Percentiles rank a stretch among this genome's conserved stretches.
phyloP scores from a whole-genome alignment of 1,284 basidiomycete genomes.

The Cryptococcus sp. region DNA sequence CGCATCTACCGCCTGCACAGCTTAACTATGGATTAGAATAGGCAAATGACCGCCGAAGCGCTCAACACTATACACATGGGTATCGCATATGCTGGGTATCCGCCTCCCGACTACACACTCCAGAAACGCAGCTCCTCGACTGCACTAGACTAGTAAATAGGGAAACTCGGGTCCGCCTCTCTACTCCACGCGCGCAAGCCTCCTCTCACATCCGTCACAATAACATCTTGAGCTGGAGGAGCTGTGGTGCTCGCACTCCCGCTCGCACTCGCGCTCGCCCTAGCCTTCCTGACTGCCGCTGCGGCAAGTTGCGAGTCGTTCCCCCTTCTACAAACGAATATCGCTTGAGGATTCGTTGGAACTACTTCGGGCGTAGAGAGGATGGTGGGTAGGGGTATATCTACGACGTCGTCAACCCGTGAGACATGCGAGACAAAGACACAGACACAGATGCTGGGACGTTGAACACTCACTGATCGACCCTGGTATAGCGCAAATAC shows the following conservation, averaged over 20 bases:
- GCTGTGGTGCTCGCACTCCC: constrained; percentile 7
- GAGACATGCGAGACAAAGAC: no score
- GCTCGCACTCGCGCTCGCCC: constrained; percentile 5
- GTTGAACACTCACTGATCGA: constrained; percentile 66
- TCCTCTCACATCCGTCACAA: constrained; percentile 71
- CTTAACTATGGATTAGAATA: no score
- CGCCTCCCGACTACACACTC: no score
- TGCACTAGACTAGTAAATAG: constrained; percentile 63
- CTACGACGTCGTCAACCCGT: constrained; percentile 25
- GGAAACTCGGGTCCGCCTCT: constrained; percentile 71
- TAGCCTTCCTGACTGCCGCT: constrained; percentile 58
- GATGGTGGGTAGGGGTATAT: constrained; percentile 45
- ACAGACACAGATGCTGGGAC: constrained; percentile 16
- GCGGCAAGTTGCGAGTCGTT: constrained; percentile 92
- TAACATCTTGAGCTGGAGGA: constrained; percentile 61
- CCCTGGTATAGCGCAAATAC: constrained; percentile 76
- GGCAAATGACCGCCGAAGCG: no score
- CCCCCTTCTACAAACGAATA: constrained; percentile 81
- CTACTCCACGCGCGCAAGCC: constrained; percentile 75
- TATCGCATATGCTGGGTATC: no score
- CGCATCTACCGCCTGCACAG: no score
- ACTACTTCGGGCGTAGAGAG: constrained; percentile 30
- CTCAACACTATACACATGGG: no score
- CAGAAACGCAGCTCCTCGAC: not conserved
- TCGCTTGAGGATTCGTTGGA: constrained; percentile 47